Percentiles rank a stretch among this genome's conserved stretches.
phyloP scores from a whole-genome alignment of 805 yeast species.

The Metschnikowia lachancei region DNA sequence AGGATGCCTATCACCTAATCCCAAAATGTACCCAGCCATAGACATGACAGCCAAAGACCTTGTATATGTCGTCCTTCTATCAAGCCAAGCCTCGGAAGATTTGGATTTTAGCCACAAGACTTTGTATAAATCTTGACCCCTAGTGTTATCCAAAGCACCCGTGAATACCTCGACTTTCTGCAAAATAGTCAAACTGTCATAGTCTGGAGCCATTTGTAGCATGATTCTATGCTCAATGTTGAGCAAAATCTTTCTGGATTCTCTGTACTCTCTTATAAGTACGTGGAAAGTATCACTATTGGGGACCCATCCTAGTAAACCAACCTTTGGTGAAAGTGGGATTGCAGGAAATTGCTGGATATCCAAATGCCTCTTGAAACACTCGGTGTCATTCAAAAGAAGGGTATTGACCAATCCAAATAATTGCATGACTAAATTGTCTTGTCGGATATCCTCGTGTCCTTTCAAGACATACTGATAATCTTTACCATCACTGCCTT shows the following conservation, averaged over 20 bases:
- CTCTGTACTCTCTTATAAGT: conserved; percentile 87
- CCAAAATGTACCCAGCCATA: conserved; percentile 95
- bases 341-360: conserved; percentile 91
- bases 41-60: conserved; percentile 97
- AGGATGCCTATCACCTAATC: conserved; percentile 97
- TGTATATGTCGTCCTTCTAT: conserved; percentile 93
- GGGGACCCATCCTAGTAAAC: conserved; percentile 94
- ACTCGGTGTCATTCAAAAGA: conserved; percentile 85
- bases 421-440: conserved; percentile 94
- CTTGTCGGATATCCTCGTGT: conserved; percentile 97
- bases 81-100: conserved; percentile 97
- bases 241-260: conserved; percentile 79
- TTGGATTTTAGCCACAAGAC: conserved; percentile 95
- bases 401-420: conserved; percentile 93
- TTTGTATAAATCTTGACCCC: conserved; percentile 94
- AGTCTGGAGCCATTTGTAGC: conserved; percentile 98
- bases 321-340: conserved; percentile 96
- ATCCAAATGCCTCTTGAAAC: conserved; percentile 92
- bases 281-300: conserved; percentile 96
- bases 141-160: conserved; percentile 88
- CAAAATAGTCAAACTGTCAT: conserved; percentile 80
- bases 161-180: conserved; percentile 97
- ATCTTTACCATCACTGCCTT: conserved; percentile 89
- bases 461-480: conserved; percentile 85
- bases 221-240: conserved; percentile 94